phyloP scores from a whole-genome alignment of 1,284 basidiomycete genomes.

The Boletellus sp. region DNA sequence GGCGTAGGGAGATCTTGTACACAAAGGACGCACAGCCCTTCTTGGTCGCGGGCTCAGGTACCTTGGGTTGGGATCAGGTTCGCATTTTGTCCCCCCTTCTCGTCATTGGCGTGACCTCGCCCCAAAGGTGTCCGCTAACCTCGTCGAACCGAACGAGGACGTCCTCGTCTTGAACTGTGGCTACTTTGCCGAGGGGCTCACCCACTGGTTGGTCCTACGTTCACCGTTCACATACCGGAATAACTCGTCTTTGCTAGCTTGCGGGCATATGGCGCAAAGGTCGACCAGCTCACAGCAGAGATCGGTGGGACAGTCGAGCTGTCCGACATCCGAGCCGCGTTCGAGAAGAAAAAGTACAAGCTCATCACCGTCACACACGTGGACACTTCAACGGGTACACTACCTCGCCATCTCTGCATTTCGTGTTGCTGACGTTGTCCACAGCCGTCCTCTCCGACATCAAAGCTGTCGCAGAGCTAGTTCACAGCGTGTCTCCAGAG shows the following conservation, averaged over 20 bases:
- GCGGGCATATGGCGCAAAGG: slow-evolving; percentile 85
- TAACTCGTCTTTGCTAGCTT: slow-evolving; percentile 47
- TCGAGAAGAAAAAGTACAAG: slow-evolving; percentile 85
- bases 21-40: slow-evolving; percentile 81
- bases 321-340: slow-evolving; percentile 67
- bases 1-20: slow-evolving; percentile 66
- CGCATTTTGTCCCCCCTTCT: slow-evolving; percentile 6
- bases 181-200: slow-evolving; percentile 87
- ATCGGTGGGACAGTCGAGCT: slow-evolving; percentile 75
- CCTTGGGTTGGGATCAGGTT: slow-evolving; percentile 89
- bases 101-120: not conserved
- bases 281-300: slow-evolving; percentile 82
- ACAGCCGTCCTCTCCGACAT: slow-evolving; percentile 83
- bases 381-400: slow-evolving; percentile 80
- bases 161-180: slow-evolving; percentile 82
- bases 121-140: slow-evolving; percentile 71
- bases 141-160: slow-evolving; percentile 78
- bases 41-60: slow-evolving; percentile 91
- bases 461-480: slow-evolving; percentile 73
- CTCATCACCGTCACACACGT: slow-evolving; percentile 93
- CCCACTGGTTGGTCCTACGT: slow-evolving; percentile 60
- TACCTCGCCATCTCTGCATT: not conserved
- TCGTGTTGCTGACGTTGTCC: not conserved
- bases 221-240: not conserved
- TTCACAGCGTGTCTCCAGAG: slow-evolving; percentile 79